Conservation (phyloP, 345 rosid species). For the Alliaria petiolata region DNA sequence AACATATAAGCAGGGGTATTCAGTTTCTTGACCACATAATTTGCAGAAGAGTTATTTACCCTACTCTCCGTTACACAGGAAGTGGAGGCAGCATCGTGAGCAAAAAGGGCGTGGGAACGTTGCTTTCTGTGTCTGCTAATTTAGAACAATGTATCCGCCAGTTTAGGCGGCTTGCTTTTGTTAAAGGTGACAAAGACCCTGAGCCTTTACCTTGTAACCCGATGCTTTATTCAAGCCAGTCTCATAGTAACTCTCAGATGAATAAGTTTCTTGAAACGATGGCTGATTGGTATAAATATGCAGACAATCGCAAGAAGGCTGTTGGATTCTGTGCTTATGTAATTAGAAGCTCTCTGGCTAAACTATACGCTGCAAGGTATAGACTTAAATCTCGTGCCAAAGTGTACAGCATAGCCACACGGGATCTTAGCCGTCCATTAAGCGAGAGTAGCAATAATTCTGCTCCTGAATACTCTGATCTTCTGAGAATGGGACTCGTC, state of each 20-base stretch:
- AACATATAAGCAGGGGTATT: constrained; percentile 81
- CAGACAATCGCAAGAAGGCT: constrained; percentile 89
- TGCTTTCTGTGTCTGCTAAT: constrained; percentile 92
- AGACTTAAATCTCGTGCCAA: constrained; percentile 94
- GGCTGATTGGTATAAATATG: constrained; percentile 97
- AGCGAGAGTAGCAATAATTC: constrained; percentile 80
- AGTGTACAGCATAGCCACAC: constrained; percentile 78
- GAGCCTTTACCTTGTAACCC: constrained; percentile 94
- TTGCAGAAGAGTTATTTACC: constrained; percentile 72
- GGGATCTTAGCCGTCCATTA: constrained; percentile 79
- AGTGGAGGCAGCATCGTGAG: constrained; percentile 82
- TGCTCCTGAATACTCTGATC: constrained; percentile 94
- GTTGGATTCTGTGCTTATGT: constrained; percentile 97
- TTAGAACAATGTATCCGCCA: constrained; percentile 79
- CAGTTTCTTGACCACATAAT: constrained; percentile 92
- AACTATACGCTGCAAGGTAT: constrained; percentile 93
- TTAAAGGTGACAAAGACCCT: constrained; percentile 94
- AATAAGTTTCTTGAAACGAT: constrained; percentile 94
- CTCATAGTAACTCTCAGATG: constrained; percentile 95
- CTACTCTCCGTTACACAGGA: constrained; percentile 79
- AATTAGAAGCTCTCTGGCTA: constrained; percentile 90
- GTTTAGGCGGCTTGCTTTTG: constrained; percentile 72
- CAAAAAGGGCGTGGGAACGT: constrained; percentile 85
- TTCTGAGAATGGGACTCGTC: constrained; percentile 92
- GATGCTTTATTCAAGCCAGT: constrained; percentile 95